Percentiles rank a stretch among this genome's conserved stretches.
Evolutionary conservation across 2,329 filamentous ascomycete genomes (phyloP).

Genomic region (Sclerotinia subarctica): DNA sequence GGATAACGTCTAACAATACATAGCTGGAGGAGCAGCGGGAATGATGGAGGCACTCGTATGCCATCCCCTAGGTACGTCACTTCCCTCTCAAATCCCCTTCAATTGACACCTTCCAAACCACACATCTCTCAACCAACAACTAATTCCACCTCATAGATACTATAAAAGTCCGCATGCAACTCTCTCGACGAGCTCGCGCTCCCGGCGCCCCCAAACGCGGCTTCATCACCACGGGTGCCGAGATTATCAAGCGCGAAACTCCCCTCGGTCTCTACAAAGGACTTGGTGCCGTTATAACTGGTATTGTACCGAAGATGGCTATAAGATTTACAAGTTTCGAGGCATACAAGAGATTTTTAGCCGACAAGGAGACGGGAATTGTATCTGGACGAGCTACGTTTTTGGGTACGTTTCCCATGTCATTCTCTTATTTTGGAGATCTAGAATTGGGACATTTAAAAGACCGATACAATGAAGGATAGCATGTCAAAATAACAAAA

Average conservation of each 20-base stretch:
- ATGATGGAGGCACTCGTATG: slow-evolving; percentile 99
- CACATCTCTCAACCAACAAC: background rate
- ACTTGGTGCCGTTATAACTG: slow-evolving; percentile 91
- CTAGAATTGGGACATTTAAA: background rate
- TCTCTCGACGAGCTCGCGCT: slow-evolving; percentile 77
- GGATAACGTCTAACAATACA: slow-evolving; percentile 26
- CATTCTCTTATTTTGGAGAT: slow-evolving; percentile 41
- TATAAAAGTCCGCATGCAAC: slow-evolving; percentile 99
- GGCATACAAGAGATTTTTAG: slow-evolving; percentile 82
- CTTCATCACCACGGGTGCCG: slow-evolving; percentile 79
- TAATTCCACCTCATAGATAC: slow-evolving; percentile 59
- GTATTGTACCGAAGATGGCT: slow-evolving; percentile 98
- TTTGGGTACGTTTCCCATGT: slow-evolving; percentile 49
- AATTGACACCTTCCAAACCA: background rate
- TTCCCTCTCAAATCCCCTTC: background rate
- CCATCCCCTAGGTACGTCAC: slow-evolving; percentile 76
- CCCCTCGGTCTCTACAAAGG: slow-evolving; percentile 95
- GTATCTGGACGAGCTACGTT: slow-evolving; percentile 73
- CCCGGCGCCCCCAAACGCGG: slow-evolving; percentile 82
- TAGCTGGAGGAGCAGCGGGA: slow-evolving; percentile 92
- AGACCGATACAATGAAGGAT: background rate
- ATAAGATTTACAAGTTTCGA: slow-evolving; percentile 98
- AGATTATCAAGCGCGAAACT: slow-evolving; percentile 88
- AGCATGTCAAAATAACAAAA: background rate
- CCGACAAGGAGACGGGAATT: slow-evolving; percentile 62